phyloP scores from a whole-genome alignment of 225 moss, liverwort and hornwort species.

The Pseudoscleropodium purum region DNA sequence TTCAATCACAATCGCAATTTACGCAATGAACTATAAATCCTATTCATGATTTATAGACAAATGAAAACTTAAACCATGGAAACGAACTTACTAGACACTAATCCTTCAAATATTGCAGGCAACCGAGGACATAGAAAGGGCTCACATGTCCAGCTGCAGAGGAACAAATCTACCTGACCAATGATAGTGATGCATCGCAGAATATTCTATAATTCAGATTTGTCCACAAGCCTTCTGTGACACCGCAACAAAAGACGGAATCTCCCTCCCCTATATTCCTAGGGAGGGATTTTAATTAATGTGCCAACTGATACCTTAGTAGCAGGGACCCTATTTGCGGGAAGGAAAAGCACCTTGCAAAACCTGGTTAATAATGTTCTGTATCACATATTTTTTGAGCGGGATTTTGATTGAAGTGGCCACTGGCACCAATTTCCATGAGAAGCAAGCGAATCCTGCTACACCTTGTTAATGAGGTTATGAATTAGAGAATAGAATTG shows the following conservation, averaged over 20 bases:
- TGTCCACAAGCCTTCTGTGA: neutral
- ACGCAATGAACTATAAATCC: neutral
- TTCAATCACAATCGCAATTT: neutral
- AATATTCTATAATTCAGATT: neutral
- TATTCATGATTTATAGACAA: neutral
- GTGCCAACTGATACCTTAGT: neutral
- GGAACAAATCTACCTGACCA: neutral
- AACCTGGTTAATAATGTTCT: neutral
- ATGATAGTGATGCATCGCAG: neutral
- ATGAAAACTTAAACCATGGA: neutral
- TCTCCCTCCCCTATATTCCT: neutral
- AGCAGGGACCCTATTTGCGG: neutral
- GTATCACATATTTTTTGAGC: neutral
- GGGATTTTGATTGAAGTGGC: neutral
- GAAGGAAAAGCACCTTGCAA: neutral
- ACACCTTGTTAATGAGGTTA: neutral
- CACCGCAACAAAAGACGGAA: neutral
- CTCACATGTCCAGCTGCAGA: neutral
- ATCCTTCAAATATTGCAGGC: neutral
- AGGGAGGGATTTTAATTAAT: neutral
- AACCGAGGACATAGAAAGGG: neutral
- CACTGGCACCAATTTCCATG: neutral
- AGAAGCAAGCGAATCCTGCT: neutral
- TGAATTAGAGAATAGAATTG: neutral
- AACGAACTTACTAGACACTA: neutral